These are phyloP conservation scores for Coemansia sp. DNA, from an alignment of 192 early-diverging fungal species.

Conservation along the genomic window DNA sequence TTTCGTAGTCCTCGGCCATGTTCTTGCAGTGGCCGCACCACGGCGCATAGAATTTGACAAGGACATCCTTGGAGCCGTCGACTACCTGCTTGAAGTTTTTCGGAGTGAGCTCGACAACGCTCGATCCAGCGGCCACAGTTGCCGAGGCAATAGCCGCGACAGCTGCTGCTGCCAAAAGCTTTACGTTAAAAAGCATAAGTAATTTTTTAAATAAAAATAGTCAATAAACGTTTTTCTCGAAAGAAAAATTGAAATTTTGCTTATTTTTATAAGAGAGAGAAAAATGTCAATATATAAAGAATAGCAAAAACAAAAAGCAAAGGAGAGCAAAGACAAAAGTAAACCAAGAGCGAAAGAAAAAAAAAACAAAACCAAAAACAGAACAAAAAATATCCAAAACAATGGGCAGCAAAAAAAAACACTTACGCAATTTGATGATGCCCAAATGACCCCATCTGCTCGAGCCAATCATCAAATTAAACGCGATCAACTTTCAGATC, in stretches of 20 bases:
- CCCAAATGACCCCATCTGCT: no score
- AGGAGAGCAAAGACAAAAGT: neutral
- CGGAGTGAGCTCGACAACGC: slow-evolving; percentile 45
- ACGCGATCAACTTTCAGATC: no score
- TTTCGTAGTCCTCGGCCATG: slow-evolving; percentile 69
- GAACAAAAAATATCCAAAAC: no score
- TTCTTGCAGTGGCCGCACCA: slow-evolving; percentile 88
- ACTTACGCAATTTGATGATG: neutral
- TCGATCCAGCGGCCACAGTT: slow-evolving; percentile 23
- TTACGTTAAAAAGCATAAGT: slow-evolving; percentile 39
- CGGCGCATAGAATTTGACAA: slow-evolving; percentile 87
- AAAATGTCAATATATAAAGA: no score
- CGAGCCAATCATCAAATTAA: no score
- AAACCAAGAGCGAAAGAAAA: slow-evolving; percentile 3
- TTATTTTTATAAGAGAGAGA: neutral
- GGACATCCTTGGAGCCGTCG: slow-evolving; percentile 69
- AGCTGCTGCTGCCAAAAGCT: slow-evolving; percentile 25
- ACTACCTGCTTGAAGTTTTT: slow-evolving; percentile 55
- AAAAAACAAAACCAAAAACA: neutral
- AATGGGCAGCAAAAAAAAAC: no score
- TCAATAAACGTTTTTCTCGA: neutral
- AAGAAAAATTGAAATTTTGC: neutral
- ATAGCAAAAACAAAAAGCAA: slow-evolving; percentile 2
- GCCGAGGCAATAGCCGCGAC: slow-evolving; percentile 40
- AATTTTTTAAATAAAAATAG: neutral